Evolutionary conservation across 768 basidiomycete genomes (phyloP).

Genomic region (Pleurotus tuoliensis): DNA sequence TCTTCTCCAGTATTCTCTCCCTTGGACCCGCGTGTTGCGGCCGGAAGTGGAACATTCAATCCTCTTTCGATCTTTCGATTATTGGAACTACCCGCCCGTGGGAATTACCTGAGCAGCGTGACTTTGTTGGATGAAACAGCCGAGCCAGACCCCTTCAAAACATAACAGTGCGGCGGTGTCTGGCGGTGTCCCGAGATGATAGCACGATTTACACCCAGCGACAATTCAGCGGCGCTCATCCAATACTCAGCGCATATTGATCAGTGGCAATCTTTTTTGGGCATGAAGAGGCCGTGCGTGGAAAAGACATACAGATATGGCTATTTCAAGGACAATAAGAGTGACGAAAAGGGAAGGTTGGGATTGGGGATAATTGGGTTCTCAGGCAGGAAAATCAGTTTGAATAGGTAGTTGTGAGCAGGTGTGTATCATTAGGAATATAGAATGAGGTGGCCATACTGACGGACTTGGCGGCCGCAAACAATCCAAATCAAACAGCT

Average conservation of each 20-base stretch:
- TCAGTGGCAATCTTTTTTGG: background rate
- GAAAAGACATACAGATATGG: constrained; percentile 5
- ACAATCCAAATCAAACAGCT: background rate
- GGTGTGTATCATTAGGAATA: background rate
- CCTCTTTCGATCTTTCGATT: constrained; percentile 8
- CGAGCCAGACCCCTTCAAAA: background rate
- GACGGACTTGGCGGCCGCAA: background rate
- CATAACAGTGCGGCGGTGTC: background rate
- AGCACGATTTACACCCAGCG: constrained; percentile 1
- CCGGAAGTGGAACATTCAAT: background rate
- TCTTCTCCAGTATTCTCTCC: too few species aligned
- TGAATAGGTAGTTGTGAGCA: background rate
- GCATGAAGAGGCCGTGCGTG: background rate
- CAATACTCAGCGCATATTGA: constrained; percentile 4
- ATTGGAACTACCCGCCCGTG: background rate
- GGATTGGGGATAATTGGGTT: background rate
- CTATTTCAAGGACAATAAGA: constrained; percentile 4
- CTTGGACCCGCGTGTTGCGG: too few species aligned
- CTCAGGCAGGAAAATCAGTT: background rate
- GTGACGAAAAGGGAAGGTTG: background rate
- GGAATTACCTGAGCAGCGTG: background rate
- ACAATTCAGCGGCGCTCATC: constrained; percentile 1
- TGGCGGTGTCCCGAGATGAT: background rate
- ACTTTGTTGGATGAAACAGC: background rate
- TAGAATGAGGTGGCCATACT: background rate